Conservation (phyloP, 352 stramenopile species). For the Phytophthora meadii region DNA sequence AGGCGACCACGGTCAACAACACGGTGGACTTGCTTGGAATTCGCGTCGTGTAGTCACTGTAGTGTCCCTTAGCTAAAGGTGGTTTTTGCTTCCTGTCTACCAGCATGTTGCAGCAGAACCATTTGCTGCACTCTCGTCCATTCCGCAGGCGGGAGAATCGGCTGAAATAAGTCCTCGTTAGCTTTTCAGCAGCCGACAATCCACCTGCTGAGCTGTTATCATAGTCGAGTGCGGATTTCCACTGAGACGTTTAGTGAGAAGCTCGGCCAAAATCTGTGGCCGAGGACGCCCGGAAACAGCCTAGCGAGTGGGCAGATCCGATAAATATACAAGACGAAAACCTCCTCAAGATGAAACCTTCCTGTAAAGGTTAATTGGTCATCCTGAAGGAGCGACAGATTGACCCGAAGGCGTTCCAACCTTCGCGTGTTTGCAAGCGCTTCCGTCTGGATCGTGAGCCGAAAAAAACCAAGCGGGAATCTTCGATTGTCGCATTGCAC, state of each 20-base stretch:
- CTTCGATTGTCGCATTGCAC: constrained; percentile 25
- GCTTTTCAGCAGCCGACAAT: constrained; percentile 32
- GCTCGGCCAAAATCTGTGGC: constrained; percentile 10
- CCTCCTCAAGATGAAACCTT: not conserved
- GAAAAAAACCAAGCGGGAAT: constrained; percentile 20
- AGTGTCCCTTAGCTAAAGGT: constrained; percentile 10
- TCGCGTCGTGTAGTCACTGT: too few relatives aligned
- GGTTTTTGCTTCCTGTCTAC: constrained; percentile 6
- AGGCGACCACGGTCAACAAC: not conserved
- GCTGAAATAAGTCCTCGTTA: constrained; percentile 22
- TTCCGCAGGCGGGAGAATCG: constrained; percentile 30
- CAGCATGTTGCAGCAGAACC: constrained; percentile 15
- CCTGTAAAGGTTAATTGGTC: not conserved
- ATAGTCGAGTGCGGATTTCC: constrained; percentile 5
- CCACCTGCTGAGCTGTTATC: constrained; percentile 16
- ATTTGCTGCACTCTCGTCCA: constrained; percentile 15
- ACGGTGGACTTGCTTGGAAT: not conserved
- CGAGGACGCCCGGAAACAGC: constrained; percentile 16
- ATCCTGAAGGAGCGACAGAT: not conserved
- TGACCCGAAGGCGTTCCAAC: constrained; percentile 3
- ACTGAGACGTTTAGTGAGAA: constrained; percentile 25
- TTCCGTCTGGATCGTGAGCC: constrained; percentile 24
- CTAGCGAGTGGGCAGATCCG: constrained; percentile 8
- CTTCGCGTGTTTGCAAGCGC: constrained; percentile 23
- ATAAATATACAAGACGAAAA: constrained; percentile 11